These are phyloP conservation scores for Parastagonospora avenae DNA, from an alignment of 2,329 filamentous ascomycete species.

Conservation along the genomic window DNA sequence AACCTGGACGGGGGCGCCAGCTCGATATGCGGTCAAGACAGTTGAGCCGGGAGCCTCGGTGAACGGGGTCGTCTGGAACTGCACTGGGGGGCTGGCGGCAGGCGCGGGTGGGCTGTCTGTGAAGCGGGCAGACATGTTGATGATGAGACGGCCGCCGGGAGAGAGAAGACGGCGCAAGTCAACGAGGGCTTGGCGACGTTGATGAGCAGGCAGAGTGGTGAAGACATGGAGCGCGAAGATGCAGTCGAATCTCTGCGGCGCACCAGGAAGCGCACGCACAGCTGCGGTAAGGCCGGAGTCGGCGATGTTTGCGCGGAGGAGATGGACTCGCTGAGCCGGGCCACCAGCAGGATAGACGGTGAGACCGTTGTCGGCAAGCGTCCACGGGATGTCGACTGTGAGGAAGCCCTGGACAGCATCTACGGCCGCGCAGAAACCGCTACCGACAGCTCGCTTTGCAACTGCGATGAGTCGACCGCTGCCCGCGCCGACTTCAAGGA, in stretches of 20 bases:
- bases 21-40: not conserved
- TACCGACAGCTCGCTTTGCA: not conserved
- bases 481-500: not conserved
- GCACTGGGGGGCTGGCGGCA: not conserved
- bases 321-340: not conserved
- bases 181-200: not conserved
- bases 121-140: not conserved
- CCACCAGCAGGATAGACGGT: not conserved
- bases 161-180: not conserved
- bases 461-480: not conserved
- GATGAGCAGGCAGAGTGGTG: not conserved
- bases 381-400: not conserved
- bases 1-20: not conserved
- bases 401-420: not conserved
- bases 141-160: not conserved
- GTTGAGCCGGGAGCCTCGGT: not conserved
- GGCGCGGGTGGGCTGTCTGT: not conserved
- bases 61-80: not conserved
- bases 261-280: not conserved
- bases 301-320: not conserved
- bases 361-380: not conserved
- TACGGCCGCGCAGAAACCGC: not conserved
- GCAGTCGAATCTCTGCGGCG: not conserved
- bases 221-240: not conserved
- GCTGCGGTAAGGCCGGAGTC: not conserved